Conservation (phyloP, 495 filamentous ascomycete species). For the Aspergillus sclerotiicarbonarius region DNA sequence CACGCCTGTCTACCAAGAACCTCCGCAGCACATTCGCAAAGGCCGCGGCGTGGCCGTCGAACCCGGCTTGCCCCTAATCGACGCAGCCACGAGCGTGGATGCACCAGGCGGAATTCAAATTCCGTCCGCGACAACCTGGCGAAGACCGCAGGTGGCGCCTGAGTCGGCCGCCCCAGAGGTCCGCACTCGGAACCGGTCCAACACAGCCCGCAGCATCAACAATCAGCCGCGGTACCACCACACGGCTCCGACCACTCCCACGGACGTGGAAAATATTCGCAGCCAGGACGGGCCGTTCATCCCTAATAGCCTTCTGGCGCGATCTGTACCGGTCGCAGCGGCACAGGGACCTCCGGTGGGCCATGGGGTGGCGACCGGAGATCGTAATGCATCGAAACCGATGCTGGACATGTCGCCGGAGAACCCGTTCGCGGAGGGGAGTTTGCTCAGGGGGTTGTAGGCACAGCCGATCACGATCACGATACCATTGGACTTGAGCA, state of each 20-base stretch:
- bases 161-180: constrained; percentile 16
- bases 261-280: constrained; percentile 23
- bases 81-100: constrained; percentile 60
- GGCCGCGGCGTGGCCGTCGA: constrained; percentile 68
- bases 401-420: constrained; percentile 54
- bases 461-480: too few species aligned
- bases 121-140: constrained; percentile 54
- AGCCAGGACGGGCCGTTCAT: constrained; percentile 30
- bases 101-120: constrained; percentile 42
- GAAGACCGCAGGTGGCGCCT: constrained; percentile 28
- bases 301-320: constrained; percentile 40
- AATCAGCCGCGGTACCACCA: constrained; percentile 20
- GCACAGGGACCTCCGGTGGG: constrained; percentile 35
- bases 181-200: constrained; percentile 30
- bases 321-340: constrained; percentile 16
- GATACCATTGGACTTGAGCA: too few species aligned
- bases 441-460: constrained; percentile 44
- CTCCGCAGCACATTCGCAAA: constrained; percentile 66
- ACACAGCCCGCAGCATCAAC: constrained; percentile 30
- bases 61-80: constrained; percentile 59
- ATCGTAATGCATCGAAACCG: constrained; percentile 49
- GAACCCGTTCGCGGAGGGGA: constrained; percentile 54
- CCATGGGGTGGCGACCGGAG: constrained; percentile 53
- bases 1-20: constrained; percentile 68
- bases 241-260: constrained; percentile 7